Conservation (phyloP, 495 filamentous ascomycete species). For the Jackrogersella minutella region DNA sequence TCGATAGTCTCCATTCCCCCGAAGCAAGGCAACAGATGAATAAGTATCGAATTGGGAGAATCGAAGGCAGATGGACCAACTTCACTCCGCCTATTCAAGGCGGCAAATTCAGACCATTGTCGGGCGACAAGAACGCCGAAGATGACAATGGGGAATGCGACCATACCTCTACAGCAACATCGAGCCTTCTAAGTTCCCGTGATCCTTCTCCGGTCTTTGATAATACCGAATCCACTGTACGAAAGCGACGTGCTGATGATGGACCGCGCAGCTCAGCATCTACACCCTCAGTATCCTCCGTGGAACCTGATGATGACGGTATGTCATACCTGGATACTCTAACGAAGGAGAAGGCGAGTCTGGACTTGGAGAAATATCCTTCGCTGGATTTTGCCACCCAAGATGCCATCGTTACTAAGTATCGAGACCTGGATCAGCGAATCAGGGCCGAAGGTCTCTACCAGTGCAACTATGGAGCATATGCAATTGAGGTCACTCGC, state of each 20-base stretch:
- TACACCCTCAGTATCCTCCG: constrained; percentile 53
- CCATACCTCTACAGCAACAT: constrained; percentile 29
- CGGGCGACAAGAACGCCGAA: constrained; percentile 49
- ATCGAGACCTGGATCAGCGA: constrained; percentile 74
- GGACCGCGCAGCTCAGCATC: constrained; percentile 44
- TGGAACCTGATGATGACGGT: constrained; percentile 52
- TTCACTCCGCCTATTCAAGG: constrained; percentile 94
- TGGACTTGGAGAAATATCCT: constrained; percentile 85
- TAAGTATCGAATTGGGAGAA: constrained; percentile 81
- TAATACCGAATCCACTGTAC: constrained; percentile 45
- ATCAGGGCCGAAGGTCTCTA: constrained; percentile 81
- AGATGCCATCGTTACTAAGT: constrained; percentile 78
- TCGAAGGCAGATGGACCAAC: constrained; percentile 85
- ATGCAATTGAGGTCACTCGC: constrained; percentile 77
- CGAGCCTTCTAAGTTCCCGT: constrained; percentile 56
- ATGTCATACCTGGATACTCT: constrained; percentile 75
- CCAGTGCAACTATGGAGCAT: constrained; percentile 84
- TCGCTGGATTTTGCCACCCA: constrained; percentile 79
- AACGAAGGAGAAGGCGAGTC: constrained; percentile 76
- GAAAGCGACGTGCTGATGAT: constrained; percentile 39
- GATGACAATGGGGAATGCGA: constrained; percentile 55
- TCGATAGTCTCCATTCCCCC: constrained; percentile 77
- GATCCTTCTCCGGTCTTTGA: constrained; percentile 75
- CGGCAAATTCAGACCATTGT: constrained; percentile 75
- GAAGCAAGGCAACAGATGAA: constrained; percentile 81